A percentile compares a stretch with the other conserved stretches of the same genome.
Evolutionary conservation across 768 basidiomycete genomes (phyloP).

Genomic region (Arthromyces matolae): DNA sequence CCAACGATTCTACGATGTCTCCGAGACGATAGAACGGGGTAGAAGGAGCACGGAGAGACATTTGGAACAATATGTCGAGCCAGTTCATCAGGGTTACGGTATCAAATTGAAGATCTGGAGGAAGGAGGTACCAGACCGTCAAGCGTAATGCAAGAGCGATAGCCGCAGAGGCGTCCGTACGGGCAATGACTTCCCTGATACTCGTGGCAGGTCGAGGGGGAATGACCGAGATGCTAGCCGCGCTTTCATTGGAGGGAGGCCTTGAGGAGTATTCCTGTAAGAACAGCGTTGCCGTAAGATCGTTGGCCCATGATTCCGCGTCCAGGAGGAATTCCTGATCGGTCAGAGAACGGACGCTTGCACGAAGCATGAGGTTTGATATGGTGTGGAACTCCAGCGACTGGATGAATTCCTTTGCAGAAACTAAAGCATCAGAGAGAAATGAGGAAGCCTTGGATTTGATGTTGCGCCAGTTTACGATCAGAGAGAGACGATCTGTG

Average conservation of each 20-base stretch:
- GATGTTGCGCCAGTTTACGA: not conserved
- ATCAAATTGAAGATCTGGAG: too few relatives aligned
- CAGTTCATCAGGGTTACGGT: not conserved
- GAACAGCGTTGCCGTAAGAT: not conserved
- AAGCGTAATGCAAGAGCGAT: constrained; percentile 2
- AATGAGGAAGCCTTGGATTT: not conserved
- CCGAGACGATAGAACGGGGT: constrained; percentile 4
- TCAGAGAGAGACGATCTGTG: constrained; percentile 1
- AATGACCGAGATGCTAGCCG: too few relatives aligned
- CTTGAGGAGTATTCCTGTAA: not conserved
- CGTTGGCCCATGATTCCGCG: not conserved
- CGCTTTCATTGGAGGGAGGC: too few relatives aligned
- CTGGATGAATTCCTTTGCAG: not conserved
- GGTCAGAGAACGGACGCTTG: constrained; percentile 8
- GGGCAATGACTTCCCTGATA: constrained; percentile 1
- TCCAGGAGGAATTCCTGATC: constrained; percentile 1
- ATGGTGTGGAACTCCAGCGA: constrained; percentile 3
- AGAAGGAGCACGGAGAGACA: not conserved
- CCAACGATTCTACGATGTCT: constrained; percentile 6
- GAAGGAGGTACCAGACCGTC: too few relatives aligned
- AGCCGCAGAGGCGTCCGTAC: constrained; percentile 6
- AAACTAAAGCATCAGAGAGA: not conserved
- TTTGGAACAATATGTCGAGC: not conserved
- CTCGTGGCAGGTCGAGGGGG: too few relatives aligned
- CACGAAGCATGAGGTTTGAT: constrained; percentile 7